Evolutionary conservation across 768 basidiomycete genomes (phyloP).

Genomic region (Grammothele lineata): DNA sequence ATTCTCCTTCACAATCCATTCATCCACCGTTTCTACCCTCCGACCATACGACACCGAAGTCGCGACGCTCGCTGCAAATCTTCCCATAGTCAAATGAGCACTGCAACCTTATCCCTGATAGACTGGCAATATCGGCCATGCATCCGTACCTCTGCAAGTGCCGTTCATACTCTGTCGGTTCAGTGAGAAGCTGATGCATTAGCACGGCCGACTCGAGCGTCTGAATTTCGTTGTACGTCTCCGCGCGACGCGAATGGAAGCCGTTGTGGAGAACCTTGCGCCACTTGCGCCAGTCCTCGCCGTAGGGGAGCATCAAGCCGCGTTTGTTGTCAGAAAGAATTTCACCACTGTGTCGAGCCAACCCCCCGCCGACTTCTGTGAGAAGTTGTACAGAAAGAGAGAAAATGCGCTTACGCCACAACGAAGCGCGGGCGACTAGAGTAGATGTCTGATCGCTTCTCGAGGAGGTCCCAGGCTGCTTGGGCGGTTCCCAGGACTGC

Average conservation of each 20-base stretch:
- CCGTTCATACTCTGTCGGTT: constrained; percentile 36
- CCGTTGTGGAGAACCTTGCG: constrained; percentile 43
- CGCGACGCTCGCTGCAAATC: constrained; percentile 43
- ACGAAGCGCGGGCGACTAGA: constrained; percentile 45
- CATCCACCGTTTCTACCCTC: constrained; percentile 39
- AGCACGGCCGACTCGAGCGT: constrained; percentile 43
- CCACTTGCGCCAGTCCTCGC: constrained; percentile 44
- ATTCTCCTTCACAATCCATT: constrained; percentile 46
- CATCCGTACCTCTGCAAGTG: constrained; percentile 39
- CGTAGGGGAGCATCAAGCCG: constrained; percentile 41
- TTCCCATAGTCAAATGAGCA: no score
- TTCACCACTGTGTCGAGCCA: constrained; percentile 40
- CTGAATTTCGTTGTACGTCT: constrained; percentile 43
- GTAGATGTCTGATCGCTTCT: constrained; percentile 44
- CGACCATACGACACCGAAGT: constrained; percentile 41
- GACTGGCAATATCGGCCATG: no score
- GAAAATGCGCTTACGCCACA: constrained; percentile 30
- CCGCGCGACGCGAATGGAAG: constrained; percentile 38
- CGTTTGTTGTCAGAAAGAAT: constrained; percentile 44
- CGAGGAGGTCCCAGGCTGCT: constrained; percentile 43
- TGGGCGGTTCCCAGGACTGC: constrained; percentile 42
- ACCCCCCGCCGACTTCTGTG: background rate
- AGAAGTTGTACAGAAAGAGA: background rate
- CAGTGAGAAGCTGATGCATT: constrained; percentile 36
- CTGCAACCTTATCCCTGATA: no score